Percentiles rank a stretch among this genome's conserved stretches.
phyloP scores from a whole-genome alignment of 345 rosid genomes.

The Mangifera indica region DNA sequence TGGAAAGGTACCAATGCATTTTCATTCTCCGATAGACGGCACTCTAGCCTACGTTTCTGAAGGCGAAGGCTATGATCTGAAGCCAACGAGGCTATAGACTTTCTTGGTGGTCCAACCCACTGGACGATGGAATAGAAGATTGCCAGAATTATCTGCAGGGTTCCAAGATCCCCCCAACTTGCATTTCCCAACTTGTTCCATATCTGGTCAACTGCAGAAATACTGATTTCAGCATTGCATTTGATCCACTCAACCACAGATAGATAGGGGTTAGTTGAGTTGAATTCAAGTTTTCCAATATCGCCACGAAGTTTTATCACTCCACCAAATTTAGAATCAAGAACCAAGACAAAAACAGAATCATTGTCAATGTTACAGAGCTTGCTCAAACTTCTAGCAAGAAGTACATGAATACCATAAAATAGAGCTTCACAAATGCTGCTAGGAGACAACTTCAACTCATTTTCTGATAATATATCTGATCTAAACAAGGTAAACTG shows the following conservation, averaged over 20 bases:
- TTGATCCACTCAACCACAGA: constrained; percentile 54
- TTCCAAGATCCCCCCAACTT: constrained; percentile 61
- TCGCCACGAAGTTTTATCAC: constrained; percentile 64
- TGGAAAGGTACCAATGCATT: constrained; percentile 36
- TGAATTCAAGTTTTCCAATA: constrained; percentile 37
- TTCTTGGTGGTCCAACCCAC: constrained; percentile 53
- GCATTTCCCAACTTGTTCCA: constrained; percentile 69
- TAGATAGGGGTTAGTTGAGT: constrained; percentile 35
- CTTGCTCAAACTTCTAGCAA: constrained; percentile 52
- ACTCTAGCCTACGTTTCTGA: constrained; percentile 50
- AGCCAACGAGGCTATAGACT: constrained; percentile 50
- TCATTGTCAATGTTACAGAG: constrained; percentile 24
- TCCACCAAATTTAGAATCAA: constrained; percentile 59
- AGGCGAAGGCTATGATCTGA: constrained; percentile 50
- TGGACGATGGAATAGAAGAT: constrained; percentile 54
- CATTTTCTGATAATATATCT: constrained; percentile 41
- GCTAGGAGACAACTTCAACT: constrained; percentile 42
- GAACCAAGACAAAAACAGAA: constrained; percentile 49
- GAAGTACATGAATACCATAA: constrained; percentile 54
- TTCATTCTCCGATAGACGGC: constrained; percentile 33
- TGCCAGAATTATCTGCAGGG: constrained; percentile 54
- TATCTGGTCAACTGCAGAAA: constrained; percentile 50
- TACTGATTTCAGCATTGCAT: constrained; percentile 44
- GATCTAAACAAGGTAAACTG: constrained; percentile 44
- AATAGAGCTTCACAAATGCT: constrained; percentile 62